Percentiles rank a stretch among this genome's conserved stretches.
These are phyloP conservation scores for Hirsutella minnesotensis DNA, from an alignment of 2,329 filamentous ascomycete genomes.

Conservation along the genomic window DNA sequence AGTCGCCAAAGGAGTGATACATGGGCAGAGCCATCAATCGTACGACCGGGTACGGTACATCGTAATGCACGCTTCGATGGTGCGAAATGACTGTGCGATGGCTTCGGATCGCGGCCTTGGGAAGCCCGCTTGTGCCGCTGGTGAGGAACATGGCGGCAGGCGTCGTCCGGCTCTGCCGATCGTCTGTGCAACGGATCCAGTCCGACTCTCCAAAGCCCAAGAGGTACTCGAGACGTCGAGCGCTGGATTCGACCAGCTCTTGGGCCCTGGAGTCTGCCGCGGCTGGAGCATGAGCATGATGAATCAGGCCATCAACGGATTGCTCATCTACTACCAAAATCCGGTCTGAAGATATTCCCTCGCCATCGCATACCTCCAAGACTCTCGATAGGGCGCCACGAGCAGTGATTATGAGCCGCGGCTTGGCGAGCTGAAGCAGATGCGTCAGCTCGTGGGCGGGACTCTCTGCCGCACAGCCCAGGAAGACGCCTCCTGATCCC, in stretches of 20 bases:
- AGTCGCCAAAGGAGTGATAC: background rate
- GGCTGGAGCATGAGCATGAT: background rate
- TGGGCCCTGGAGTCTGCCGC: background rate
- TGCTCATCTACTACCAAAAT: background rate
- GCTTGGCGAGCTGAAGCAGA: background rate
- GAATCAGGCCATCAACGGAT: background rate
- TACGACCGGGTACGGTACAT: background rate
- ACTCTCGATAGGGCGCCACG: background rate
- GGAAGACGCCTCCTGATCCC: background rate
- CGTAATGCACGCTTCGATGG: background rate
- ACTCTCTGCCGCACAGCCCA: background rate
- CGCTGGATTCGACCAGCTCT: background rate
- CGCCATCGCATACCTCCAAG: background rate
- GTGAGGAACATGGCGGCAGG: background rate
- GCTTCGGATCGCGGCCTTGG: background rate
- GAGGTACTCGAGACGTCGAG: background rate
- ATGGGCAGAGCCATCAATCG: background rate
- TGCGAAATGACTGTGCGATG: background rate
- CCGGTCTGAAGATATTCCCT: background rate
- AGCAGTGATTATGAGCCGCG: background rate
- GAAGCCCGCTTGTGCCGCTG: background rate
- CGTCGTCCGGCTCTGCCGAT: background rate
- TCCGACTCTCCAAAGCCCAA: background rate
- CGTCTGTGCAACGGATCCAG: background rate
- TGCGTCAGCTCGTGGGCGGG: background rate